phyloP scores from a whole-genome alignment of 176 grass and related monocot species.

The Poa pratensis region DNA sequence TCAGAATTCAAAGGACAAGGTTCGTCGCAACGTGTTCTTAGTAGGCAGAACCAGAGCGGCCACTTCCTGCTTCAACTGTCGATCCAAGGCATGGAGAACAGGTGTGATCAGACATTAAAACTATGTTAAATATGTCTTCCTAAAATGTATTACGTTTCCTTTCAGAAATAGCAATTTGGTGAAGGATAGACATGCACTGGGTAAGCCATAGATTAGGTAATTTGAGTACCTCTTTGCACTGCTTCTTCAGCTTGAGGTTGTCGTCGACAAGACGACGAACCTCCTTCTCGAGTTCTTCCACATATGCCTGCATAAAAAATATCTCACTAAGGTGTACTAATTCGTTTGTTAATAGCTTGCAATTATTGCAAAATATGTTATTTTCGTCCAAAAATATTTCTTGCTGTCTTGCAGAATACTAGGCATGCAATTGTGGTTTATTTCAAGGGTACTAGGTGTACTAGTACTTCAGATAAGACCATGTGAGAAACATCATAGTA shows the following conservation, averaged over 20 bases:
- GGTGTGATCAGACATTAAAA: neutral
- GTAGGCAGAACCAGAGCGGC: constrained; percentile 46
- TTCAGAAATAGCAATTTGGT: neutral
- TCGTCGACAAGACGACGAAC: constrained; percentile 58
- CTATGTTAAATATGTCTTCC: neutral
- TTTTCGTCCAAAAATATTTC: neutral
- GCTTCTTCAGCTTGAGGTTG: constrained; percentile 59
- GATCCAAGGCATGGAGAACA: neutral
- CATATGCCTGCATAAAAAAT: constrained; percentile 45
- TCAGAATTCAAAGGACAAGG: constrained; percentile 55
- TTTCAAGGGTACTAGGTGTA: neutral
- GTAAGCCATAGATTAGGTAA: neutral
- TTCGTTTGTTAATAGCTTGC: neutral
- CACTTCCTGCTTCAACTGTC: constrained; percentile 55
- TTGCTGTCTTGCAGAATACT: too few species aligned
- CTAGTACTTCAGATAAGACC: neutral
- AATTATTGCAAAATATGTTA: neutral
- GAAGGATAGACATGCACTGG: neutral
- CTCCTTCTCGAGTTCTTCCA: constrained; percentile 59
- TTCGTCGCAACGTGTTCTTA: constrained; percentile 53
- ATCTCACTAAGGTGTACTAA: neutral
- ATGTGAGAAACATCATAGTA: neutral
- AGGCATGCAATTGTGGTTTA: too few species aligned
- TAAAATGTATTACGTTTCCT: neutral
- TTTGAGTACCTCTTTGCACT: constrained; percentile 59